phyloP scores from a whole-genome alignment of 768 basidiomycete species.

The Lentinus tigrinus region DNA sequence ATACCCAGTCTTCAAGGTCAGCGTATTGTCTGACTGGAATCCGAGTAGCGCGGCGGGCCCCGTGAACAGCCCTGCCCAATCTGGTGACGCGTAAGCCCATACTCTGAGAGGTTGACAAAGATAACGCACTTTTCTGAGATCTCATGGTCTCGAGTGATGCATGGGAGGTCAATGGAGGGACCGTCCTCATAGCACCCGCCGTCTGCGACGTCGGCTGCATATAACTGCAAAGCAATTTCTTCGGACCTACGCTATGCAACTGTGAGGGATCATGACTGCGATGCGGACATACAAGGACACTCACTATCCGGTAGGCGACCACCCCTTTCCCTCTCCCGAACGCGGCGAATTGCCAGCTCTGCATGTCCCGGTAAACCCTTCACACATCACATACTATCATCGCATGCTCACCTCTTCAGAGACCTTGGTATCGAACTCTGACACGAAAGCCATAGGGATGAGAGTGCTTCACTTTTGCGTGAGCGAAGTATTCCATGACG shows the following conservation, averaged over 20 bases:
- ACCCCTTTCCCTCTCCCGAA: background rate
- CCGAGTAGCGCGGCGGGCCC: constrained; percentile 15
- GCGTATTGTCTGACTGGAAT: constrained; percentile 18
- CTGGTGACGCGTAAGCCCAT: background rate
- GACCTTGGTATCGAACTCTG: background rate
- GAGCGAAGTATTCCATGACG: background rate
- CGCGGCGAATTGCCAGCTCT: background rate
- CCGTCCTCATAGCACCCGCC: constrained; percentile 2
- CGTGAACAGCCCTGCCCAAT: constrained; percentile 8
- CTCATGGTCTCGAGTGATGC: background rate
- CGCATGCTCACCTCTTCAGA: background rate
- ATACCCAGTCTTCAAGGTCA: constrained; percentile 34
- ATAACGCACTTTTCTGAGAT: background rate
- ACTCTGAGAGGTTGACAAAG: too few species aligned
- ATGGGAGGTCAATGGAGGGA: background rate
- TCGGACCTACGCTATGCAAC: background rate
- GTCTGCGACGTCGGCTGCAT: background rate
- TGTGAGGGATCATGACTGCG: background rate
- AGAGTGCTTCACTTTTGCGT: background rate
- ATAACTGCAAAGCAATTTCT: constrained; percentile 8
- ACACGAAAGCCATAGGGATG: background rate
- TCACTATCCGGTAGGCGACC: constrained; percentile 12
- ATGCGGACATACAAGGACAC: background rate
- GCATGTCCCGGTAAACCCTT: background rate
- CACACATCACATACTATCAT: too few species aligned